Evolutionary conservation across 345 rosid species (phyloP).

Genomic region (Eutrema japonicum): DNA sequence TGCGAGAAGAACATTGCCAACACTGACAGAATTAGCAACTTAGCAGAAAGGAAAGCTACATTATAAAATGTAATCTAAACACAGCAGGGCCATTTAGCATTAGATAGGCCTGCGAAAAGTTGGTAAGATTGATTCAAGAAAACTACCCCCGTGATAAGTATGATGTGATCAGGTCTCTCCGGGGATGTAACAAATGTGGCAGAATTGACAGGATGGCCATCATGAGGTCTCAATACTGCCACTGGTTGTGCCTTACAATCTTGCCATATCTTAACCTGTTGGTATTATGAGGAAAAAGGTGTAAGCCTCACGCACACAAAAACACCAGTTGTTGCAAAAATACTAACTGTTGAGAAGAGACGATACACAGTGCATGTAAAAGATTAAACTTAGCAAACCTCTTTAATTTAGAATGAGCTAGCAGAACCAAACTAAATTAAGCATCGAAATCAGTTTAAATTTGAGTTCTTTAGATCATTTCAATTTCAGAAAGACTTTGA

Average conservation of each 20-base stretch:
- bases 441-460: not conserved
- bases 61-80: slow-evolving; percentile 8
- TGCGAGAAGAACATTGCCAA: slow-evolving; percentile 29
- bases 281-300: slow-evolving; percentile 14
- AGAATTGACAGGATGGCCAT: slow-evolving; percentile 80
- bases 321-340: slow-evolving; percentile 8
- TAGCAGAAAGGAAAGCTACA: not conserved
- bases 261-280: slow-evolving; percentile 94
- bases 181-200: slow-evolving; percentile 73
- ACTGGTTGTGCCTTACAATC: slow-evolving; percentile 72
- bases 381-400: not conserved
- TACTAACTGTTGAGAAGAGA: slow-evolving; percentile 4
- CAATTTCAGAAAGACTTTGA: not conserved
- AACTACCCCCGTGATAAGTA: slow-evolving; percentile 84
- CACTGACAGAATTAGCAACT: slow-evolving; percentile 6
- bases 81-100: slow-evolving; percentile 8
- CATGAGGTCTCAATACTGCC: slow-evolving; percentile 77
- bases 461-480: not conserved
- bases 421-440: slow-evolving; percentile 7
- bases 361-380: not conserved
- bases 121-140: slow-evolving; percentile 4
- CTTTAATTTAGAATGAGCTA: not conserved
- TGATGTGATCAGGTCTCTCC: slow-evolving; percentile 74
- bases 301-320: slow-evolving; percentile 17
- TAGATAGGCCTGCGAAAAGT: slow-evolving; percentile 8